Base-by-base conservation (phyloP, 805 yeast species). In the Ogataea salicorniae region DNA sequence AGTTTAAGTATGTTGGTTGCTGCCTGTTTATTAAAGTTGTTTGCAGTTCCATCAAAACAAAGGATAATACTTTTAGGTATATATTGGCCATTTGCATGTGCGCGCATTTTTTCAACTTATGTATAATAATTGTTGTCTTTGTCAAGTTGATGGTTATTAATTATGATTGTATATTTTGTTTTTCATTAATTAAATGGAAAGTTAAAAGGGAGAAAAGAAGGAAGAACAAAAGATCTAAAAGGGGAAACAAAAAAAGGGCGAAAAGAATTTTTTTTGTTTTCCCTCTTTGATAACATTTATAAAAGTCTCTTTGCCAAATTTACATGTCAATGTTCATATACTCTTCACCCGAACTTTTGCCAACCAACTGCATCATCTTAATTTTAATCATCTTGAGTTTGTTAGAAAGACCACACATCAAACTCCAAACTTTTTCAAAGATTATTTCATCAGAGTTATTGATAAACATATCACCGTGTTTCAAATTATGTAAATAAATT, bases 1-100 rank as follows among this genome's bases (percentile, higher is more conserved):
- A 81, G 49, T 54, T 76, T 77, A 39, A 82, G 60, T 1, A 78
- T 76, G 54, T 80, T 81, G 1, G 84, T 72, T 46, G 73, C 74
- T 0, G 83, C 81, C 22, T 68, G 63, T 0, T 75, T 72, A 1
- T 84, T 83, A 61, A 81, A 81, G 51, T 76, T 76, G 54, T 74
- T 79, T 31, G 70, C 75, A 0, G 87, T 82, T 1, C 87, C 87
- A 66, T 82, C 87, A 43, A 82, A 73, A 56, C 87, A 81, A 13
- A 81, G 59, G 1, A 82, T 64, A 22, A 81, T 63, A 51, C 75
- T 79, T 58, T 73, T 76, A 37, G 55, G 41, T 11, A 26, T 26
- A 11, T 26, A 26, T 26, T 26, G 31, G 31, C 31, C 11, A 11
- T 6, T 16, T 36, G 20, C 8, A 22, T 9, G 31, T 26, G 31